Evolutionary conservation across 1,139 yeast species (phyloP).

Genomic region (Scheffersomyces insectosa): DNA sequence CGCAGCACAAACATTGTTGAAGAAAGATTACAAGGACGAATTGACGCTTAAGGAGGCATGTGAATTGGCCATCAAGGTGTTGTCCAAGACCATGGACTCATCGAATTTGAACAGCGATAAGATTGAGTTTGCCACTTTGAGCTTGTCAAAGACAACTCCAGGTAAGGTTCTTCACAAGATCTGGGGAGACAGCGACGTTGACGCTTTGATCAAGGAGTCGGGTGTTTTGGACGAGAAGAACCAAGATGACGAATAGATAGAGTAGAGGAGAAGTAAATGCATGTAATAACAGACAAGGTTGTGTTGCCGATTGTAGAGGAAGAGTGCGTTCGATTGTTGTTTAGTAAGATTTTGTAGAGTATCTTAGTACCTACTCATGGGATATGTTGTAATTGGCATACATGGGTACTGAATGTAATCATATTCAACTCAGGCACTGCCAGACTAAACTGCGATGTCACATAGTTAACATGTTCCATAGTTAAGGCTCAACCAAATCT

Average conservation of each 20-base stretch:
- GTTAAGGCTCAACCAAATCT: too few species aligned
- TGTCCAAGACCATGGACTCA: constrained; percentile 92
- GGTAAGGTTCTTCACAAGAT: constrained; percentile 67
- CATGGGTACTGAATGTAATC: too few species aligned
- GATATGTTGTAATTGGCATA: too few species aligned
- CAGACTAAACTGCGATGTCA: too few species aligned
- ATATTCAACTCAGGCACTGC: too few species aligned
- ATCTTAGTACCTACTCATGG: too few species aligned
- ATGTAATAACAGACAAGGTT: neutral
- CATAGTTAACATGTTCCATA: too few species aligned
- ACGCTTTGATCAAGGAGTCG: constrained; percentile 66
- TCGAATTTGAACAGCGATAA: constrained; percentile 84
- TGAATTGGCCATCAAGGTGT: constrained; percentile 85
- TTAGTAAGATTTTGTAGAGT: too few species aligned
- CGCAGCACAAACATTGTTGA: constrained; percentile 92
- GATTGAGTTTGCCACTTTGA: constrained; percentile 80
- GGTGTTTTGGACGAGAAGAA: constrained; percentile 60
- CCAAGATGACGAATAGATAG: constrained; percentile 14
- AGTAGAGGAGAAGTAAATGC: neutral
- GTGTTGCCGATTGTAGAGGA: neutral
- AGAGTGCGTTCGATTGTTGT: neutral
- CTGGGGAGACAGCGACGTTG: constrained; percentile 80
- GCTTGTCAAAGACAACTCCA: constrained; percentile 47
- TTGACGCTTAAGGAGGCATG: constrained; percentile 76
- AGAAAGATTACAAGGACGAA: constrained; percentile 92